phyloP scores from a whole-genome alignment of 495 filamentous ascomycete species.

The Hamigera avellanea region DNA sequence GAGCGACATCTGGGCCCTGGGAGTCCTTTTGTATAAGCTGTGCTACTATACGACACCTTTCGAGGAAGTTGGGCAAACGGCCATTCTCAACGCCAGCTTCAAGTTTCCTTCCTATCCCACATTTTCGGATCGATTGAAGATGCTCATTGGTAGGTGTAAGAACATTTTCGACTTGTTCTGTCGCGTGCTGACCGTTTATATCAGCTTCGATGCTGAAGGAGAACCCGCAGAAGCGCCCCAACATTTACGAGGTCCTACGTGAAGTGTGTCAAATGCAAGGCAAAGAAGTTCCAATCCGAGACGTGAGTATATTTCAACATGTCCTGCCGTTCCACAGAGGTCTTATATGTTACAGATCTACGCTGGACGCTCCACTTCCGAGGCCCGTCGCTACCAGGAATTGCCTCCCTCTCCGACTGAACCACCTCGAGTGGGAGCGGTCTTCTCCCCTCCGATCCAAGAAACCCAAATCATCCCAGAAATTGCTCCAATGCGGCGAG shows the following conservation, averaged over 20 bases:
- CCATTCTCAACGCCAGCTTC: slow-evolving; percentile 94
- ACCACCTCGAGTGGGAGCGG: slow-evolving; percentile 56
- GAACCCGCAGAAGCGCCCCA: slow-evolving; percentile 69
- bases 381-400: slow-evolving; percentile 49
- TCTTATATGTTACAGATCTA: slow-evolving; percentile 56
- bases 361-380: slow-evolving; percentile 52
- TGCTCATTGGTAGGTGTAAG: slow-evolving; percentile 64
- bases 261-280: slow-evolving; percentile 85
- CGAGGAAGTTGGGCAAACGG: slow-evolving; percentile 93
- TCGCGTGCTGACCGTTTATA: not conserved
- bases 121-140: slow-evolving; percentile 85
- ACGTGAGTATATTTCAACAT: slow-evolving; percentile 46
- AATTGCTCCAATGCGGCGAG: slow-evolving; percentile 88
- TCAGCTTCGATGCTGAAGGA: slow-evolving; percentile 85
- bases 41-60: slow-evolving; percentile 99
- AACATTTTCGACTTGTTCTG: not conserved
- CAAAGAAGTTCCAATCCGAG: slow-evolving; percentile 78
- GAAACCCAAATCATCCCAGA: slow-evolving; percentile 70
- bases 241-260: slow-evolving; percentile 82
- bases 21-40: slow-evolving; percentile 92
- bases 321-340: slow-evolving; percentile 2
- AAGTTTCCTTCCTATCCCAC: slow-evolving; percentile 78
- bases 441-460: slow-evolving; percentile 52
- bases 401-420: slow-evolving; percentile 43
- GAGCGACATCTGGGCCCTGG: slow-evolving; percentile 96